Base-by-base conservation (phyloP, 345 rosid genomes). In the Conringia planisiliqua region DNA sequence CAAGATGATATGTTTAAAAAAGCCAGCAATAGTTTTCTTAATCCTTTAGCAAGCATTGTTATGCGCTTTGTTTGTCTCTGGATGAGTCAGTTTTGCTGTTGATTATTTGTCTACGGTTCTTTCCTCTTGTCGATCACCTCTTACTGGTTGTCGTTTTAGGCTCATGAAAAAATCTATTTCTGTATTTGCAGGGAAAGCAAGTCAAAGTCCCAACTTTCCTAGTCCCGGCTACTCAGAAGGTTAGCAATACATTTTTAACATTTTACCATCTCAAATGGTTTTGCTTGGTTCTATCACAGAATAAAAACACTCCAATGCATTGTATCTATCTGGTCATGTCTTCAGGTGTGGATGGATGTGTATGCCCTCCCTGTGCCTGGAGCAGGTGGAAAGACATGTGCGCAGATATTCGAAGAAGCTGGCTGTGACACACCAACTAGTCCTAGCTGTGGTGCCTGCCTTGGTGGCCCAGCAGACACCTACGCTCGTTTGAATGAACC, bases 181-280 rank as follows among this genome's bases (percentile, higher is more conserved):
- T 71, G 62, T 79, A 16, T 65, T 60, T 60, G 52, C 88, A 95
- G 99, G 97, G 97, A 35, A 88, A 82, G 71, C 84, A 85, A 79
- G 98, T 95, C 74, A 95, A 92, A 82, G 98, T 89, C 51, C 99
- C 99, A 57, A 95, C 99, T 0, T 95, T 90, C 86, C 90, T 95
- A 38, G 98, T 92, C 78, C 98, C 99, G 16, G 98, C 99, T 63
- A 95, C 99, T 14, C 98, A 88, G 54, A 90, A 92, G 97, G 99
- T 87, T 61, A 47, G 73, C 66, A 12, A 2, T 26, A 33, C 44
- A 26, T n/a, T 32, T 6, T 46, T 57, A 1, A 30, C 61, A 38
- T 20, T 65, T 72, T 55, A 39, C 58, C 26, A 13, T 3, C 39
- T 10, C 39, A 22, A 54, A 12, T 22, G 11, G 5, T 10, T 16